Evolutionary conservation across 257 asterid species (phyloP), one percentile per base, ranked within the genome.

Genomic region (Orobanche coerulescens): DNA sequence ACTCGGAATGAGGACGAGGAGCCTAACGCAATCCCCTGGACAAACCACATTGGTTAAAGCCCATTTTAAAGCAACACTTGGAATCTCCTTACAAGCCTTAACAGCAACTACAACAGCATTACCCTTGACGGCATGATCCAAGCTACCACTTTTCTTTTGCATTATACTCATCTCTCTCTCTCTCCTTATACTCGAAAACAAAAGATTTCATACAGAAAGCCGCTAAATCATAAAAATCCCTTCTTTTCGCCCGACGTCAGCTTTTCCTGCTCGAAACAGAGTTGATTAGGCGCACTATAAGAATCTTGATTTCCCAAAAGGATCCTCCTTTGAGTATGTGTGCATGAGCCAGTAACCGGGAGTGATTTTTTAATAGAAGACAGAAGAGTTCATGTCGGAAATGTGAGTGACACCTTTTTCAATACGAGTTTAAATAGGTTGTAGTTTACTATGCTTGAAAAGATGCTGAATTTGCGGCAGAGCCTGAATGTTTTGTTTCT

Each of bases 1-100:
- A 65, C 52, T 25, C 40, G 95, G 86, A 44, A 83, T 73, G 71
- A 87, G 65, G 54, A 85, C 86, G 23, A 91, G 80, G 26, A 85
- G 75, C 73, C 79, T 90, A 43, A 91, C 81, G 43, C 77, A 73
- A 66, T 85, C 94, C 33, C 96, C 96, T 1, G 85, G 83, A 28
- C 56, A 81, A 57, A 76, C 96, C 25, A 83, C 94, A 72, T 87
- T 83, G 53, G 90, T 85, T 34, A 91, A 58, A 69, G 95, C 94
- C 97, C 97, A 91, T 4, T 65, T 36, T 44, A 91, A 58, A 76
- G 96, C 88, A 71, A 66, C 70, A 77, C 75, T 85, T 43, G 94
- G 76, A 51, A 91, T 76, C 18, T 85, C 94, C 50, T 69, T 79
- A 1, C 81, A 78, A 64, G 82, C 89, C 74, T 76, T 85, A 10